Base-by-base conservation (phyloP, 179 eudicot species). In the Amaranthus tricolor region DNA sequence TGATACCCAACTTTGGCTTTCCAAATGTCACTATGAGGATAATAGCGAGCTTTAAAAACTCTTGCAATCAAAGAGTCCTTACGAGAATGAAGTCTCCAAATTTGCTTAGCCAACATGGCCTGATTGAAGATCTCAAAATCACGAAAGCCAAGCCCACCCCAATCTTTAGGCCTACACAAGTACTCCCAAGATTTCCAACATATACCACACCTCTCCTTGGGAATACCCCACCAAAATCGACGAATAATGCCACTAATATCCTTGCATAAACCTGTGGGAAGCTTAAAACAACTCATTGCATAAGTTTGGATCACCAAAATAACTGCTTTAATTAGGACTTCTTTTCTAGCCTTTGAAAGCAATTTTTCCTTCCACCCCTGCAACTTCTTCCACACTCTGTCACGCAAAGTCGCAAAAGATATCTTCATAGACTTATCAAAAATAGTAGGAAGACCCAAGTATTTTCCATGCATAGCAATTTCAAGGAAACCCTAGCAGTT, bases 301-400 rank as follows among this genome's bases (percentile, higher is more conserved):
- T 19, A 62, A 9, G 15, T 62, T 5, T 43, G 66, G 0, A 62
- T 62, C 0, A 9, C 6, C 6, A 19, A 40, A 0, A 40, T 13
- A 10, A 62, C 66, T 0, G 45, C 15, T 21, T 62, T 62, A 10
- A 62, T 62, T 0, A 62, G 44, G 6, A 62, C 66, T 6, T 62
- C 31, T 24, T 24, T 24, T 2, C 31, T 2, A 1, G 31, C 31
- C 2, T 2, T 24, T 40, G 68, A 63, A 3, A 63, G 0, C 0
- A 63, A 6, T 0, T 63, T 63, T 5, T 63, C 47, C 68, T 63
- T 63, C 68, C 68, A 63, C 1, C 68, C 68, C 43, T 63, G 68
- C 3, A 24, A 10, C 11, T 63, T 63, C 7, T 63, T 31, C 49
- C 19, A 63, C 10, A 63, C 12, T 4, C 7, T 55, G 4, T 55